These are phyloP conservation scores for Miamiensis avidus DNA, from an alignment of 169 alveolate genomes.

Conservation along the genomic window DNA sequence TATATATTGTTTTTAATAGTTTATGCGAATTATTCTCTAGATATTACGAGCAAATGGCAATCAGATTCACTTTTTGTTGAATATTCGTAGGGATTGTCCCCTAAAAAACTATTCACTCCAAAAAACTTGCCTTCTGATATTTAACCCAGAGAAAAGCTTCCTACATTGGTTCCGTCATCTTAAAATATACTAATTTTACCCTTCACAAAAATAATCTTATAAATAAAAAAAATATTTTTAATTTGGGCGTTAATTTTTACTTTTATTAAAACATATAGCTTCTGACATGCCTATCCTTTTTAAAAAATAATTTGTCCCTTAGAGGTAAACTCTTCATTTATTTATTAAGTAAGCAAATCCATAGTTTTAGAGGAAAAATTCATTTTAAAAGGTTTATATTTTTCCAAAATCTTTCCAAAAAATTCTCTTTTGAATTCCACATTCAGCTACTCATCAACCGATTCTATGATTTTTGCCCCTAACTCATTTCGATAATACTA, in stretches of 20 bases:
- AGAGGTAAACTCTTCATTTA: not conserved
- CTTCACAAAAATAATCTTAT: not conserved
- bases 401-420: not conserved
- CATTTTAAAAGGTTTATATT: not conserved
- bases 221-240: too few relatives aligned
- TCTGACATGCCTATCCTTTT: not conserved
- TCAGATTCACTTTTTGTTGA: not conserved
- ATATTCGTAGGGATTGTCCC: not conserved
- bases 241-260: not conserved
- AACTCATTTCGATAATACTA: not conserved
- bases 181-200: not conserved
- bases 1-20: too few relatives aligned
- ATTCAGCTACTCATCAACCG: not conserved
- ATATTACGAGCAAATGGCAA: not conserved
- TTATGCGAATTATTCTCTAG: not conserved
- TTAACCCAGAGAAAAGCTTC: not conserved
- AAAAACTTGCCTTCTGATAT: not conserved
- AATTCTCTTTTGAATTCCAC: not conserved
- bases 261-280: too few relatives aligned
- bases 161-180: not conserved
- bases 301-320: too few relatives aligned
- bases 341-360: not conserved
- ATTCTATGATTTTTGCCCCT: not conserved
- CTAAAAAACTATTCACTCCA: not conserved
- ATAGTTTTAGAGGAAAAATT: not conserved